Percentiles rank a stretch among this genome's conserved stretches.
phyloP scores from a whole-genome alignment of 768 basidiomycete genomes.

The Termitomyces sp. region DNA sequence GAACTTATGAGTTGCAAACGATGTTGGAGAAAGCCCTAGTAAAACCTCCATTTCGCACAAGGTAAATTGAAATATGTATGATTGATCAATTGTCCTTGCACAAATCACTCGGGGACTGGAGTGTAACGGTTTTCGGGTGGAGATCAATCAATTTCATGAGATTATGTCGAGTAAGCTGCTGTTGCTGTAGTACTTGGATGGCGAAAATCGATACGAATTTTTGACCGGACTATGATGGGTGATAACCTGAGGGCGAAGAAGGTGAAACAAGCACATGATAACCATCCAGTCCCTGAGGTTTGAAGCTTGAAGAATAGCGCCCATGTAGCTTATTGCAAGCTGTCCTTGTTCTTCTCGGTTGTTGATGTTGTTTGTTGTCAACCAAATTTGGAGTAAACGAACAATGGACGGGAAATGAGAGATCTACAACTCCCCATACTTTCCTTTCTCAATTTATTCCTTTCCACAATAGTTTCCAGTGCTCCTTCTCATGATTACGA shows the following conservation, averaged over 20 bases:
- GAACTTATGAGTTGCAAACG: neutral
- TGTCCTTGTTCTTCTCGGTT: constrained; percentile 22
- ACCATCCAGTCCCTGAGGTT: neutral
- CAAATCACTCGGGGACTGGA: neutral
- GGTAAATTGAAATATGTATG: neutral
- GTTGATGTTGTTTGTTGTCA: constrained; percentile 8
- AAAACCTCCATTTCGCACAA: neutral
- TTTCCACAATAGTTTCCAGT: constrained; percentile 4
- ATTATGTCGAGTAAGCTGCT: neutral
- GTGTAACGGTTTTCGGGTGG: neutral
- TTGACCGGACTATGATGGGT: neutral
- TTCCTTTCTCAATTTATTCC: constrained; percentile 5
- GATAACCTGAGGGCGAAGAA: neutral
- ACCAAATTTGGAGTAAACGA: constrained; percentile 14
- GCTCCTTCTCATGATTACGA: constrained; percentile 19
- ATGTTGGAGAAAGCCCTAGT: neutral
- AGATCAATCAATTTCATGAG: neutral
- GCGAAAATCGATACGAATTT: neutral
- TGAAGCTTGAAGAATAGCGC: neutral
- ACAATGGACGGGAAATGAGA: constrained; percentile 20
- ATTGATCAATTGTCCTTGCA: neutral
- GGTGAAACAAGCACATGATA: constrained; percentile 1
- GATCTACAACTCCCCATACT: constrained; percentile 7
- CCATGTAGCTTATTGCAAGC: constrained; percentile 9
- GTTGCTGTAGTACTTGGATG: neutral